Evolutionary conservation across 495 filamentous ascomycete genomes (phyloP).

Genomic region (Hypoxylon trugodes): DNA sequence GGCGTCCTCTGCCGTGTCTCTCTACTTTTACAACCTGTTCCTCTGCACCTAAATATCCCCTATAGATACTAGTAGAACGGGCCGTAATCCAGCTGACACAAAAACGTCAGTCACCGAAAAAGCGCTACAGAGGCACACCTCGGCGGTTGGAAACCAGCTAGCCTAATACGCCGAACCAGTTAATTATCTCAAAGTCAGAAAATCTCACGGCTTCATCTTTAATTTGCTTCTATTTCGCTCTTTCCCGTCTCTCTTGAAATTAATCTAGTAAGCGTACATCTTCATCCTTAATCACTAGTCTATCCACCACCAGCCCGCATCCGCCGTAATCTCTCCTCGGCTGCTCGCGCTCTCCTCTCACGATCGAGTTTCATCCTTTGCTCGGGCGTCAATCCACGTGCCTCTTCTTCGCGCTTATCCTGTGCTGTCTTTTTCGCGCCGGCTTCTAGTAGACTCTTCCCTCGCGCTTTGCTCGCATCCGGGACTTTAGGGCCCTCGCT

Average conservation of each 20-base stretch:
- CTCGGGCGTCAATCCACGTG: constrained; percentile 83
- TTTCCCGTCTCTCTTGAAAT: neutral
- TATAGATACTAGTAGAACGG: no score
- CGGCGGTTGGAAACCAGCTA: no score
- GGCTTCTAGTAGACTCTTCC: constrained; percentile 54
- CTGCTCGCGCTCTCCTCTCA: constrained; percentile 82
- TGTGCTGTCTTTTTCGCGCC: constrained; percentile 69
- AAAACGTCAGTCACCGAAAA: no score
- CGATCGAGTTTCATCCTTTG: constrained; percentile 81
- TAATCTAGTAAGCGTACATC: neutral
- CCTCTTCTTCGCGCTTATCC: constrained; percentile 83
- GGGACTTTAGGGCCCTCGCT: constrained; percentile 57
- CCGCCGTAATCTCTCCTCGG: constrained; percentile 81
- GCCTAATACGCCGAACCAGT: no score
- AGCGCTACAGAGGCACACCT: no score
- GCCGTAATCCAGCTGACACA: no score
- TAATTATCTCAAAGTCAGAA: no score
- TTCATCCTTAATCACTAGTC: neutral
- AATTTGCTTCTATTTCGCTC: no score
- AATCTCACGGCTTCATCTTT: no score
- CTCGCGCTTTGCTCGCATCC: constrained; percentile 47
- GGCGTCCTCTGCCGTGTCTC: no score
- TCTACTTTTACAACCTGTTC: no score
- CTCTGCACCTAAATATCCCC: no score
- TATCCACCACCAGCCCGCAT: constrained; percentile 58